Evolutionary conservation across 306 rosid species (phyloP).

Genomic region (Quercus cerris): DNA sequence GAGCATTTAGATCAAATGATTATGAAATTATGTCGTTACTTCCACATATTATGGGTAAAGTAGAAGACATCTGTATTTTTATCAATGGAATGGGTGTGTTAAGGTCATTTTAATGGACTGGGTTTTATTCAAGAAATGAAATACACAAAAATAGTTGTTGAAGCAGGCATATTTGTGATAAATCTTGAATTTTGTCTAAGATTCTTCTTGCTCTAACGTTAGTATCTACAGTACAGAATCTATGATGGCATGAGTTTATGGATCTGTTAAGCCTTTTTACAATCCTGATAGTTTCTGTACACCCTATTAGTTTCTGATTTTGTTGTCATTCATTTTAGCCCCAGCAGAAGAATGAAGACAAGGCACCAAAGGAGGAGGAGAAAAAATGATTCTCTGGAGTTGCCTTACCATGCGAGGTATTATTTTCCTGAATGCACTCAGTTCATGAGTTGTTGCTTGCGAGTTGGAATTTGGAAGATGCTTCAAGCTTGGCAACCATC

Average conservation of each 20-base stretch:
- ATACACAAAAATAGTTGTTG: no score
- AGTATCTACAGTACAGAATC: no score
- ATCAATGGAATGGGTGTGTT: no score
- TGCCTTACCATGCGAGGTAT: slow-evolving; percentile 13
- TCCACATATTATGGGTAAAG: no score
- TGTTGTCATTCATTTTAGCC: slow-evolving; percentile 23
- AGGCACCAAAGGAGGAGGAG: slow-evolving; percentile 60
- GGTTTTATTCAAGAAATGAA: no score
- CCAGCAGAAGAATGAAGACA: slow-evolving; percentile 71
- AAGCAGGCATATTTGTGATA: no score
- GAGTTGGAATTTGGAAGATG: not conserved
- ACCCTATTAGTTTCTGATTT: slow-evolving; percentile 20
- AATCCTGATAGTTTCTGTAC: not conserved
- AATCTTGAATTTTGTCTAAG: no score
- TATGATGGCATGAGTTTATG: not conserved
- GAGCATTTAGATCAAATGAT: no score
- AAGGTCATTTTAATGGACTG: no score
- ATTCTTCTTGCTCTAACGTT: no score
- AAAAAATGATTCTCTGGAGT: slow-evolving; percentile 37
- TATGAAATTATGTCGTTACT: no score
- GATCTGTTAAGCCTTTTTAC: slow-evolving; percentile 1
- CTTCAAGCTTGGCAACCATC: not conserved
- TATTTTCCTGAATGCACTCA: not conserved
- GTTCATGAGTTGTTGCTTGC: not conserved
- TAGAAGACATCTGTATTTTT: no score